Conservation (phyloP, 495 filamentous ascomycete genomes). For the Penicillium crystallinum region DNA sequence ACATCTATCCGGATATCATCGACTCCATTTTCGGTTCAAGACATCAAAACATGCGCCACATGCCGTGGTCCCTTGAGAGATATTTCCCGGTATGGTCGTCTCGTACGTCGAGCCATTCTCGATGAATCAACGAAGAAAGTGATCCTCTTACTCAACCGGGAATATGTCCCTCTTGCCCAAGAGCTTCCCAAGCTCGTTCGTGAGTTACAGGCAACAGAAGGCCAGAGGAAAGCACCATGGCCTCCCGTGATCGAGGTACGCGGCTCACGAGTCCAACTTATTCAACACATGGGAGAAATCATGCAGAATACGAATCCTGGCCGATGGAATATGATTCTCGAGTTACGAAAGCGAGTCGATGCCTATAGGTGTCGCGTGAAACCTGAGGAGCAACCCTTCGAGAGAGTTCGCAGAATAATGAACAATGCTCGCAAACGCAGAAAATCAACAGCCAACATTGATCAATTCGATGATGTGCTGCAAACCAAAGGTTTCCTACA, state of each 20-base stretch:
- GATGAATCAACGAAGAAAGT: slow-evolving; percentile 68
- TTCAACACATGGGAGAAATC: slow-evolving; percentile 1
- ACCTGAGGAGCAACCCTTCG: slow-evolving; percentile 57
- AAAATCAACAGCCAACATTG: slow-evolving; percentile 31
- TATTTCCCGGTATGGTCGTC: slow-evolving; percentile 61
- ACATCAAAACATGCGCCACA: slow-evolving; percentile 55
- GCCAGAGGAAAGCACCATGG: background rate
- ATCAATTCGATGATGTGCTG: slow-evolving; percentile 36
- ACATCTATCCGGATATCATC: slow-evolving; percentile 34
- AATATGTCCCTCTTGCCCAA: slow-evolving; percentile 47
- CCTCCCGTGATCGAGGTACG: background rate
- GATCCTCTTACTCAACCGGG: slow-evolving; percentile 44
- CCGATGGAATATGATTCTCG: slow-evolving; percentile 36
- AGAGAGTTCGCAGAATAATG: slow-evolving; percentile 50
- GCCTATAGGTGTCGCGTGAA: slow-evolving; percentile 41
- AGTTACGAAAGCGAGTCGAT: slow-evolving; percentile 37
- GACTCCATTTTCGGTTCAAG: slow-evolving; percentile 48
- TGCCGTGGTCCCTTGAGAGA: slow-evolving; percentile 60
- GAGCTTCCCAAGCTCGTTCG: slow-evolving; percentile 28
- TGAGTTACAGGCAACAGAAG: slow-evolving; percentile 1
- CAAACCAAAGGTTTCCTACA: slow-evolving; percentile 46
- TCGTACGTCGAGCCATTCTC: slow-evolving; percentile 57
- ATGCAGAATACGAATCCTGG: background rate
- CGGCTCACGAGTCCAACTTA: slow-evolving; percentile 1
- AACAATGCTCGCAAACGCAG: slow-evolving; percentile 42